Conservation (phyloP, 371 early-diverging fungal species). For the Mortierella sp. region DNA sequence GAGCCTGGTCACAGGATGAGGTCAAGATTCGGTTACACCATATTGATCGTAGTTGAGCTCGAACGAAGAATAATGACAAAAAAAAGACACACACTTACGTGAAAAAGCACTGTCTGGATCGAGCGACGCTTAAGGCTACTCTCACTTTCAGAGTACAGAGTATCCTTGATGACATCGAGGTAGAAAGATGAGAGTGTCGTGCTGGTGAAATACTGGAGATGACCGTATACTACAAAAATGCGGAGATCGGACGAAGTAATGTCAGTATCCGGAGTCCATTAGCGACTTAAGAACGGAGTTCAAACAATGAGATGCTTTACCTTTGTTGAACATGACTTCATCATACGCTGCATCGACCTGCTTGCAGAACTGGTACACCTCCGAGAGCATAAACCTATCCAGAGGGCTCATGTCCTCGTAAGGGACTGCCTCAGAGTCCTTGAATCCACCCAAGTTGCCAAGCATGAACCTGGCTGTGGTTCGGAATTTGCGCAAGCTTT, state of each 20-base stretch:
- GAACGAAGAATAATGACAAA: no score
- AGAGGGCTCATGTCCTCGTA: constrained; percentile 69
- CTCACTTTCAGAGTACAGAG: constrained; percentile 74
- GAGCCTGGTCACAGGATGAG: constrained; percentile 54
- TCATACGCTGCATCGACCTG: constrained; percentile 71
- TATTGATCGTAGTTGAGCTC: no score
- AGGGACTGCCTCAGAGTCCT: constrained; percentile 57
- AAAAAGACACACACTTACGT: constrained; percentile 53
- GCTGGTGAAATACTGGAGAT: constrained; percentile 77
- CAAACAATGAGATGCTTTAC: no score
- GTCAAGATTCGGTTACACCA: no score
- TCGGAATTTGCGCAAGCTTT: constrained; percentile 81
- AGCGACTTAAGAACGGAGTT: no score
- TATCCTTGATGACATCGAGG: constrained; percentile 87
- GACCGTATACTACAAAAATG: constrained; percentile 61
- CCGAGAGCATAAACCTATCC: constrained; percentile 79
- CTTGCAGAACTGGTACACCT: constrained; percentile 70
- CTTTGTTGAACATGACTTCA: constrained; percentile 74
- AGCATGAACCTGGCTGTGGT: constrained; percentile 85
- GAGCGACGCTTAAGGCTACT: constrained; percentile 62
- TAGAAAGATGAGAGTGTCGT: constrained; percentile 82
- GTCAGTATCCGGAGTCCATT: not conserved
- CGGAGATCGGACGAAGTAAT: not conserved
- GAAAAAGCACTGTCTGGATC: constrained; percentile 78
- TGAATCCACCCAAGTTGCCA: constrained; percentile 81